A percentile compares a stretch with the other conserved stretches of the same genome.
These are phyloP conservation scores for Talaromyces sp. DNA, from an alignment of 2,329 filamentous ascomycete species.

Conservation along the genomic window DNA sequence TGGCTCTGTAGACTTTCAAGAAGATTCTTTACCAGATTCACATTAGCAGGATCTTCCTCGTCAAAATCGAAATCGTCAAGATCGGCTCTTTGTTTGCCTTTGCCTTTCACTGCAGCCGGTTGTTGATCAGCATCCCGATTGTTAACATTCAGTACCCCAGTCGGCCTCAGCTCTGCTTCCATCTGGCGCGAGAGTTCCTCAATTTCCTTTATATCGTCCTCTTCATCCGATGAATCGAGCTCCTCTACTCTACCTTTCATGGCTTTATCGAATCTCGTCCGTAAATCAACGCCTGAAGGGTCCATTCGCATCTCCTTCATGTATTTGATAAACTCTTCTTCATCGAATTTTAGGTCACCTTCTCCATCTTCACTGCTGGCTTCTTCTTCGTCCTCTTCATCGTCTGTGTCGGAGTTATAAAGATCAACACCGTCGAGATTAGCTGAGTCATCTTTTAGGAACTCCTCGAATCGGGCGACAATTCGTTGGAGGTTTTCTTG, in stretches of 20 bases:
- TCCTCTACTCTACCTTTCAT: constrained; percentile 43
- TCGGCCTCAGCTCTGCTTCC: constrained; percentile 49
- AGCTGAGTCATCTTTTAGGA: constrained; percentile 81
- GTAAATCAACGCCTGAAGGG: constrained; percentile 42
- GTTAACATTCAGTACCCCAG: constrained; percentile 45
- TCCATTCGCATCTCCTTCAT: constrained; percentile 91
- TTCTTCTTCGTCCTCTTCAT: constrained; percentile 53
- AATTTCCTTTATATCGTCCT: constrained; percentile 62
- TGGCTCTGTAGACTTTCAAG: constrained; percentile 92
- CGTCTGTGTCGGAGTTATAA: constrained; percentile 54
- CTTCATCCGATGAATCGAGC: constrained; percentile 48
- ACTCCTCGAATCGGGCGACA: constrained; percentile 88
- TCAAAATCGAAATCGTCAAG: constrained; percentile 25
- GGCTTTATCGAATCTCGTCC: constrained; percentile 25
- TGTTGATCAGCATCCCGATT: constrained; percentile 25
- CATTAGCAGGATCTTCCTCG: constrained; percentile 70
- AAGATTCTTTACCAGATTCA: constrained; percentile 85
- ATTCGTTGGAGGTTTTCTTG: constrained; percentile 74
- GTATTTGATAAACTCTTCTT: constrained; percentile 70
- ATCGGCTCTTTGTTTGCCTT: constrained; percentile 27
- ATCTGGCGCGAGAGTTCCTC: constrained; percentile 46
- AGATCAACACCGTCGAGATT: constrained; percentile 75
- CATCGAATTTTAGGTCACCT: constrained; percentile 76
- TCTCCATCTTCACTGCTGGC: constrained; percentile 63
- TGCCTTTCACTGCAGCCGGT: constrained; percentile 22